Conservation (phyloP, 768 basidiomycete genomes). For the Xerocomus spinulosus region DNA sequence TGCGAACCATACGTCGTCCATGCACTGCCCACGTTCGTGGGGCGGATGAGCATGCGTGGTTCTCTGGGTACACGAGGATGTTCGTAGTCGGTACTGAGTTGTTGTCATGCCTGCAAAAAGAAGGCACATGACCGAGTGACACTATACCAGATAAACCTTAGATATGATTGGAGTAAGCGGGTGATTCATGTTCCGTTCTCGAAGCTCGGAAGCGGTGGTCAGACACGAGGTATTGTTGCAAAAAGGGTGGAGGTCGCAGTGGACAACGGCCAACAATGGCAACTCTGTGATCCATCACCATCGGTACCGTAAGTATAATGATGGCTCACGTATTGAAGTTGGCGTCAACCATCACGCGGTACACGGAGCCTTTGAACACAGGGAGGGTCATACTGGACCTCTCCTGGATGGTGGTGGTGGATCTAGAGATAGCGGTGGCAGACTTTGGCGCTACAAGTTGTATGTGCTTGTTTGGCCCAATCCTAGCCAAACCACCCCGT, state of each 20-base stretch:
- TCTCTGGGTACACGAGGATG: background rate
- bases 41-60: background rate
- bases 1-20: conserved; percentile 18
- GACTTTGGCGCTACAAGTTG: too few species aligned
- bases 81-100: background rate
- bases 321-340: conserved; percentile 24
- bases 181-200: conserved; percentile 20
- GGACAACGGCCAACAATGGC: conserved; percentile 11
- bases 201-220: conserved; percentile 24
- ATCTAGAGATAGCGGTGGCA: too few species aligned
- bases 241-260: conserved; percentile 11
- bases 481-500: conserved; percentile 2
- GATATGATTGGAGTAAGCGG: conserved; percentile 17
- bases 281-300: conserved; percentile 22
- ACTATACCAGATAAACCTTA: conserved; percentile 3
- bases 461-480: conserved; percentile 27
- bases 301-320: conserved; percentile 31
- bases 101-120: conserved; percentile 7
- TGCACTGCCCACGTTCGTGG: background rate
- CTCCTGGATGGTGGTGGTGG: too few species aligned
- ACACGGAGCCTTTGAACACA: conserved; percentile 15
- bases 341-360: conserved; percentile 23
- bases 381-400: too few species aligned
- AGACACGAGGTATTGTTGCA: conserved; percentile 18
- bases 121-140: too few species aligned